Conservation (phyloP, 768 basidiomycete genomes). For the Lyophyllum decastes region DNA sequence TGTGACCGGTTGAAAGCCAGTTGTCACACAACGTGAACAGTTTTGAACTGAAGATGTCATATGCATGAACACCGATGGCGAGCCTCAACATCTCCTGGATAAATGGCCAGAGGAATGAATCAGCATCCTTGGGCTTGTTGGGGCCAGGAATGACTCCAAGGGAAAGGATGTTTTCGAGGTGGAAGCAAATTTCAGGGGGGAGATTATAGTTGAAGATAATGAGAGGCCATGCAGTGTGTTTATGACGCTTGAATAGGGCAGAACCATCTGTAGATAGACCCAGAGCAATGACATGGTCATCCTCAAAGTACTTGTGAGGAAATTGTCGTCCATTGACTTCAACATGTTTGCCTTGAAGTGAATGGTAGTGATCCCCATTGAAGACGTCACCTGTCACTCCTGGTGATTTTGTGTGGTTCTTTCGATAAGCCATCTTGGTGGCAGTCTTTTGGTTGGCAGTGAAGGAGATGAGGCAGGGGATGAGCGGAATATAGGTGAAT, state of each 20-base stretch:
- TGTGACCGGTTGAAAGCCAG: too few species aligned
- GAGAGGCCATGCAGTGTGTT: slow-evolving; percentile 37
- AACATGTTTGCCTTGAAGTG: slow-evolving; percentile 22
- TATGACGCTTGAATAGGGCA: slow-evolving; percentile 29
- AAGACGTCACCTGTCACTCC: too few species aligned
- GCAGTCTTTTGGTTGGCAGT: too few species aligned
- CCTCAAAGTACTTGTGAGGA: slow-evolving; percentile 32
- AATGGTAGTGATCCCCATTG: slow-evolving; percentile 30
- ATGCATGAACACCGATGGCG: slow-evolving; percentile 31
- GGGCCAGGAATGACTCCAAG: too few species aligned
- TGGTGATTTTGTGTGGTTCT: too few species aligned
- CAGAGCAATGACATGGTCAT: too few species aligned
- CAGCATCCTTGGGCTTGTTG: slow-evolving; percentile 33
- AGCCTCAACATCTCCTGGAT: slow-evolving; percentile 33
- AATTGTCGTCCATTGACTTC: slow-evolving; percentile 23
- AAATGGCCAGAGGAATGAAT: slow-evolving; percentile 39
- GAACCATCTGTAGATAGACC: slow-evolving; percentile 44
- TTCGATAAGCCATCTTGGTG: too few species aligned
- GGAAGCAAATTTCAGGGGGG: slow-evolving; percentile 29
- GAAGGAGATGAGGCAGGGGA: too few species aligned
- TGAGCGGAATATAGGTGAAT: too few species aligned
- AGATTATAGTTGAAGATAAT: slow-evolving; percentile 34
- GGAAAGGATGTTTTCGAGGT: slow-evolving; percentile 28
- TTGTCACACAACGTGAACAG: slow-evolving; percentile 16
- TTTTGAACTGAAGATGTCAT: slow-evolving; percentile 22